Percentiles rank a stretch among this genome's conserved stretches.
Conservation (phyloP, 495 filamentous ascomycete species). For the Hypoxylon perforatum region DNA sequence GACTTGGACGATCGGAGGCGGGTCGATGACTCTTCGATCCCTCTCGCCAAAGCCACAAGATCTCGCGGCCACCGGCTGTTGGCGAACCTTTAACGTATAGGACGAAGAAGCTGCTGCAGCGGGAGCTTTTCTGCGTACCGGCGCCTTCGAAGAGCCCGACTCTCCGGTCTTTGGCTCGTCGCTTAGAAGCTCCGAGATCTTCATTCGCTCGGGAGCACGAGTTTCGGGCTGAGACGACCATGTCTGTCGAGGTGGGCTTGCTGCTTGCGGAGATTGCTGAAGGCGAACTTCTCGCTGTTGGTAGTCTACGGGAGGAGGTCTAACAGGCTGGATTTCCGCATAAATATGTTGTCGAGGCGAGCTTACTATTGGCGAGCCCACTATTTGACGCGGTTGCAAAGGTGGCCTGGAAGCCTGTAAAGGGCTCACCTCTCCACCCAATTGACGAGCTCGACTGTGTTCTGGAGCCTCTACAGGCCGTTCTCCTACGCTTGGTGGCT, state of each 20-base stretch:
- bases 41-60: slow-evolving; percentile 95
- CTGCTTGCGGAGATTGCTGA: slow-evolving; percentile 29
- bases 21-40: slow-evolving; percentile 93
- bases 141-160: slow-evolving; percentile 41
- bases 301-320: slow-evolving; percentile 27
- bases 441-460: slow-evolving; percentile 28
- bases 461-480: slow-evolving; percentile 52
- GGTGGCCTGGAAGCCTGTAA: slow-evolving; percentile 28
- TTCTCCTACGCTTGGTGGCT: slow-evolving; percentile 50
- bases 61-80: slow-evolving; percentile 89
- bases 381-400: slow-evolving; percentile 24
- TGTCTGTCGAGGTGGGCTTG: slow-evolving; percentile 27
- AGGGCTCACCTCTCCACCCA: slow-evolving; percentile 23
- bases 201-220: slow-evolving; percentile 53
- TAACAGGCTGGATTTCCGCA: slow-evolving; percentile 29
- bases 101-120: slow-evolving; percentile 29
- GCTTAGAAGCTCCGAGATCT: slow-evolving; percentile 57
- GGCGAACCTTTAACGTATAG: slow-evolving; percentile 74
- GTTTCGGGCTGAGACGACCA: slow-evolving; percentile 37
- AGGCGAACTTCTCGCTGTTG: slow-evolving; percentile 32
- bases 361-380: slow-evolving; percentile 19
- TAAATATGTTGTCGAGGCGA: slow-evolving; percentile 28
- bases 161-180: slow-evolving; percentile 44
- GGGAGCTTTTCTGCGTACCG: slow-evolving; percentile 22
- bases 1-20: slow-evolving; percentile 93